Conservation (phyloP, 306 rosid genomes). For the Trifolium repens region DNA sequence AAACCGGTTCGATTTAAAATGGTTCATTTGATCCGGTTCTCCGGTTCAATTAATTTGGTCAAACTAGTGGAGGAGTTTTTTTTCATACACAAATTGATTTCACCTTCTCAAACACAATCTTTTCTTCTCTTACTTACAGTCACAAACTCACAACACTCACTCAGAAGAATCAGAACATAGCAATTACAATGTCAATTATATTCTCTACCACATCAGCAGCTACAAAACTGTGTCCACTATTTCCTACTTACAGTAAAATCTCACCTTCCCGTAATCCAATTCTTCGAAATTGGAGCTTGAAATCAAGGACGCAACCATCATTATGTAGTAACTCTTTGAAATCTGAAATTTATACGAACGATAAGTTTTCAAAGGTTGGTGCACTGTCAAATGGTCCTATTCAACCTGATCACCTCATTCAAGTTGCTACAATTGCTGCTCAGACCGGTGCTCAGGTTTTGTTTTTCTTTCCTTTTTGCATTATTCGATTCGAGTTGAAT, state of each 20-base stretch:
- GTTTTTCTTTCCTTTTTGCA: no score
- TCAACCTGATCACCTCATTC: slow-evolving; percentile 62
- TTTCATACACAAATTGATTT: no score
- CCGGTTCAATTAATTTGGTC: no score
- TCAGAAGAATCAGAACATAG: no score
- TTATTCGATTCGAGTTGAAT: no score
- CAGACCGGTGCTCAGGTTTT: slow-evolving; percentile 91
- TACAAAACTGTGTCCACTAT: slow-evolving; percentile 39
- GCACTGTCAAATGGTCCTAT: slow-evolving; percentile 74
- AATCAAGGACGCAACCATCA: slow-evolving; percentile 34
- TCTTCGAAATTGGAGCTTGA: slow-evolving; percentile 43
- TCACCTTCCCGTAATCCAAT: slow-evolving; percentile 15
- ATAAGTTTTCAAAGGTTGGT: slow-evolving; percentile 59
- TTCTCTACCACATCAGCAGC: slow-evolving; percentile 49
- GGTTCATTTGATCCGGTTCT: no score
- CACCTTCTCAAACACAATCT: no score
- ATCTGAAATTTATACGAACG: slow-evolving; percentile 52
- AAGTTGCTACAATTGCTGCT: slow-evolving; percentile 87
- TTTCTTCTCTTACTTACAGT: no score
- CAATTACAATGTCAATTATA: slow-evolving; percentile 44
- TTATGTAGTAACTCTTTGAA: slow-evolving; percentile 54
- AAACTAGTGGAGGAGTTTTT: no score
- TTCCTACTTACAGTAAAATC: slow-evolving; percentile 32
- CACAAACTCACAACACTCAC: no score
- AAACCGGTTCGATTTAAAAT: no score